These are phyloP conservation scores for Scenedesmus sp. DNA, from an alignment of 163 green algal genomes.

Conservation along the genomic window DNA sequence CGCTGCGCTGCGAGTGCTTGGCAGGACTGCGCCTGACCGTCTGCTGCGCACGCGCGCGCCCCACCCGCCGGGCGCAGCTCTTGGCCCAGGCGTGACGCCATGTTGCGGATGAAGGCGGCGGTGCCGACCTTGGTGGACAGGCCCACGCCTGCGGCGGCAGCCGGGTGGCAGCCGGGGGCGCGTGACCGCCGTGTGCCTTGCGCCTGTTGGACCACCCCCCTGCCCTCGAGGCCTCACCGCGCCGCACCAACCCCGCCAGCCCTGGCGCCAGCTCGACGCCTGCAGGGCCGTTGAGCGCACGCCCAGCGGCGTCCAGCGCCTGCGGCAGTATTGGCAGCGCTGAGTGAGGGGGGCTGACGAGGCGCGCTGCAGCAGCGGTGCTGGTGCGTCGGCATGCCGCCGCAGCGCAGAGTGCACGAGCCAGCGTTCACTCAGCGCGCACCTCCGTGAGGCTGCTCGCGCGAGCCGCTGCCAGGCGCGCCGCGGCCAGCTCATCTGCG, in stretches of 20 bases:
- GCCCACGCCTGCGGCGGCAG: conserved; percentile 64
- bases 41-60: too few relatives aligned
- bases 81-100: conserved; percentile 58
- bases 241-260: conserved; percentile 5
- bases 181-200: neutral
- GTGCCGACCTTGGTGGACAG: conserved; percentile 86
- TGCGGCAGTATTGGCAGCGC: conserved; percentile 1
- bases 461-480: conserved; percentile 32
- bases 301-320: conserved; percentile 23
- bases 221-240: neutral
- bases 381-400: too few relatives aligned
- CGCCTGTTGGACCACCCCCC: too few relatives aligned
- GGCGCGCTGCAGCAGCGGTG: neutral
- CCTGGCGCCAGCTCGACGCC: conserved; percentile 20
- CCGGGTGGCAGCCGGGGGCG: neutral
- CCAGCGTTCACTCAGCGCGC: neutral
- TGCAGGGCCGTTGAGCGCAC: conserved; percentile 5
- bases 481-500: conserved; percentile 18
- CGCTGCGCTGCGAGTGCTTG: neutral
- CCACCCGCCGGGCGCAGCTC: conserved; percentile 50
- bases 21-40: too few relatives aligned
- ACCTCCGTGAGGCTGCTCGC: conserved; percentile 30
- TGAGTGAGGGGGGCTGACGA: too few relatives aligned
- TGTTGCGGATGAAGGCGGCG: conserved; percentile 71
- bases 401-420: neutral